A percentile compares a stretch with the other conserved stretches of the same genome.
Conservation (phyloP, 1,284 basidiomycete genomes). For the Trametes sp. region DNA sequence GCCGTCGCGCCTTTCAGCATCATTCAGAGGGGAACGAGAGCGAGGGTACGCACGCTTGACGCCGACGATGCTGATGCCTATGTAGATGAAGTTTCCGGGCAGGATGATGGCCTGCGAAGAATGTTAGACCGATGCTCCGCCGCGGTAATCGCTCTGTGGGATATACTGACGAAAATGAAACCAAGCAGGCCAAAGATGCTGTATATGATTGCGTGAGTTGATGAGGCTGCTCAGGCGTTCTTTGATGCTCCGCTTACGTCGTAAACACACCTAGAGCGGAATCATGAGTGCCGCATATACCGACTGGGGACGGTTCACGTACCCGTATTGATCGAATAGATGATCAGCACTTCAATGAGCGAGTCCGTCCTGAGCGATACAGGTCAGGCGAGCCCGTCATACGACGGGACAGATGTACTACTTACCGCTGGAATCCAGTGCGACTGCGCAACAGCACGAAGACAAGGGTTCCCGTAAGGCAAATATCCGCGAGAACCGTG, state of each 20-base stretch:
- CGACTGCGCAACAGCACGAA: conserved; percentile 5
- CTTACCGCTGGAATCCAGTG: conserved; percentile 11
- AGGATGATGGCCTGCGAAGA: conserved; percentile 1
- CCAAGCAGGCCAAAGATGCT: no score
- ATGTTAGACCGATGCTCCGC: background rate
- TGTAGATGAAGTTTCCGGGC: conserved; percentile 11
- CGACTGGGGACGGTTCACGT: background rate
- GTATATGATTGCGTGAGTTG: no score
- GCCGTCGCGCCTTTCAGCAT: no score
- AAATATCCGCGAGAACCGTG: conserved; percentile 1
- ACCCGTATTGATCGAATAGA: conserved; percentile 8
- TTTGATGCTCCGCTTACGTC: no score
- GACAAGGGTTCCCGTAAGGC: conserved; percentile 5
- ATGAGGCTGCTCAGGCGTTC: no score
- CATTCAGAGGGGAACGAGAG: background rate
- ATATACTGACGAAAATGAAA: no score
- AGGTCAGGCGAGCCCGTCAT: no score
- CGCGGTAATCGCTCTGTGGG: no score
- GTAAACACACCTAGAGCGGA: background rate
- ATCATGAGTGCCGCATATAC: background rate
- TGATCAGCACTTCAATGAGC: background rate
- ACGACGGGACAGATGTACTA: no score
- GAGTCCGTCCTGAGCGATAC: conserved; percentile 1
- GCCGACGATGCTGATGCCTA: conserved; percentile 6
- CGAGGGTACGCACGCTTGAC: conserved; percentile 4